Evolutionary conservation across 208 protist genomes (phyloP), one percentile per base, ranked within the genome.

Genomic region (Angomonas deanei): DNA sequence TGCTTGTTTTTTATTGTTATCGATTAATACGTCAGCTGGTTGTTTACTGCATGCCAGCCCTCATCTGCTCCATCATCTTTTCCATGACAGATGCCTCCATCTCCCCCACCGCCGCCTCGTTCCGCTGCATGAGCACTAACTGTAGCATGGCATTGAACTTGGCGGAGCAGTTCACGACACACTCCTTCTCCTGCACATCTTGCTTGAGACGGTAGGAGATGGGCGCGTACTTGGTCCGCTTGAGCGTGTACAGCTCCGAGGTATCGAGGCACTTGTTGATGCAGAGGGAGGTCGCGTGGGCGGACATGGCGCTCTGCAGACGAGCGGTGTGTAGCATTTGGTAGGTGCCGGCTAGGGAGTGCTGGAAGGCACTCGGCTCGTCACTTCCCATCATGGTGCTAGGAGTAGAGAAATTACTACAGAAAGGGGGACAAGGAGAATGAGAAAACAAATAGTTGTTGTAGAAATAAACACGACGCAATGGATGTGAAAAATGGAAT

Each of bases 141-240:
- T 72, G 66, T 26, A 88, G 76, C 1, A 88, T 38, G 15, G 75
- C 72, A 48, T 94, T 82, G 80, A 84, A 94, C 70, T 94, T 94
- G 19, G 76, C 71, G 15, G 68, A 64, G 52, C 88, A 94, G 72
- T 86, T 70, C 60, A 76, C 71, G 21, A 84, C 74, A 67, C 88
- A 94, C 59, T 90, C 73, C 70, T 94, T 94, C 72, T 94, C 88
- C 64, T 83, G 81, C 58, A 92, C 56, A 38, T 92, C 88, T 47
- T 84, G 84, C 53, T 94, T 54, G 6, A 86, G 60, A 5, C 85
- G 84, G 70, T 92, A 91, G 11, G 64, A 54, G 66, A 91, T 87
- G 1, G 88, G 88, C 1, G 88, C 88, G 58, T 94, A 64, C 0
- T 73, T 91, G 8, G 88, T 89, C 55, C 88, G 82, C 33, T 84